Evolutionary conservation across 1,139 yeast species (phyloP).

Genomic region (Yamadazyma sp.): DNA sequence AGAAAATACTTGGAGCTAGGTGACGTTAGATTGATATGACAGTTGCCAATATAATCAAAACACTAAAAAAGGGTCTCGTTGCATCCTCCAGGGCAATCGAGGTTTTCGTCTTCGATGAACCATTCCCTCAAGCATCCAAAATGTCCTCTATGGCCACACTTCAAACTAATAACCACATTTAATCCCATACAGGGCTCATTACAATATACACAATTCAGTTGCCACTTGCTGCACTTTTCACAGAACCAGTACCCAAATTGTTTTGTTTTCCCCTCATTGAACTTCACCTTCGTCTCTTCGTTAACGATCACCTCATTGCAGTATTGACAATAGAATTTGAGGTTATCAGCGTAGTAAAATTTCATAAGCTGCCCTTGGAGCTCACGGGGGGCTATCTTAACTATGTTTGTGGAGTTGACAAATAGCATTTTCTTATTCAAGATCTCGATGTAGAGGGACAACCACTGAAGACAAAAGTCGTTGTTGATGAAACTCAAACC

Average conservation of each 20-base stretch:
- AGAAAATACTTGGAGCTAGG: slow-evolving; percentile 38
- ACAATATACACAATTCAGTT: slow-evolving; percentile 78
- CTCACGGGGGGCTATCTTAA: slow-evolving; percentile 45
- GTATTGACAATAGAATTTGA: slow-evolving; percentile 57
- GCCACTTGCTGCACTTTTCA: slow-evolving; percentile 60
- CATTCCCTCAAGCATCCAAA: slow-evolving; percentile 76
- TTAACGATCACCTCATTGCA: slow-evolving; percentile 68
- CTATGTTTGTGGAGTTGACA: slow-evolving; percentile 56
- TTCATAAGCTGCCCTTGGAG: slow-evolving; percentile 27
- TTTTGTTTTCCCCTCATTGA: slow-evolving; percentile 12
- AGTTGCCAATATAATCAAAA: background rate
- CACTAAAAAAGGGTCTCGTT: background rate
- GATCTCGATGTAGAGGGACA: slow-evolving; percentile 56
- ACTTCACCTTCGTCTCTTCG: slow-evolving; percentile 49
- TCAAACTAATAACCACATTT: slow-evolving; percentile 59
- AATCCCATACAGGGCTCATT: slow-evolving; percentile 76
- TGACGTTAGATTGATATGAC: slow-evolving; percentile 43
- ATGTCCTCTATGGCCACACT: slow-evolving; percentile 90
- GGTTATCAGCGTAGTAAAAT: slow-evolving; percentile 13
- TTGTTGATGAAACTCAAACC: slow-evolving; percentile 20
- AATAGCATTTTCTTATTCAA: slow-evolving; percentile 56
- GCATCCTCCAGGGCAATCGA: slow-evolving; percentile 87
- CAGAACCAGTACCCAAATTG: slow-evolving; percentile 82
- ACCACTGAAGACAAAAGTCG: slow-evolving; percentile 50
- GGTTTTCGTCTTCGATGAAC: slow-evolving; percentile 65